Base-by-base conservation (phyloP, 2,329 filamentous ascomycete species). In the Fusarium tuaranense region DNA sequence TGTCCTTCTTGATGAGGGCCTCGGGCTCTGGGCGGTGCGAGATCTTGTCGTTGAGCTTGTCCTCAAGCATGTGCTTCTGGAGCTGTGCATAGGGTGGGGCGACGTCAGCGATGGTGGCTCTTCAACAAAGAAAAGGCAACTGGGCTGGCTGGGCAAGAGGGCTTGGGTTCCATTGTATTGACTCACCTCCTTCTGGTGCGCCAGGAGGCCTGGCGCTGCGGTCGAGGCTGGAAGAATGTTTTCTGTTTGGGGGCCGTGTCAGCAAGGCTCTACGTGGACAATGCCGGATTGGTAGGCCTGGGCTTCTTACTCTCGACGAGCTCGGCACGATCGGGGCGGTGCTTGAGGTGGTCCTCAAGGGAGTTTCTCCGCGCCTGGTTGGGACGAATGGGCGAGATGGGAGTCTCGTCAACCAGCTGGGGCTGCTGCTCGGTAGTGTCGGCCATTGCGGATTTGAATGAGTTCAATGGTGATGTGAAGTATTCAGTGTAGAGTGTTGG, bases 31-130 rank as follows among this genome's bases (percentile, higher is more conserved):
- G 95, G 22, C 95, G 89, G 78, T 92, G 89, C 79, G 93, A 90
- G 72, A 98, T 91, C 83, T 95, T 95, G 80, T 97, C 95, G 83
- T 97, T 97, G 72, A 98, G 88, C 65, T 89, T 93, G 82, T 98
- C 94, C 69, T 92, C 93, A 16, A 93, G 90, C 95, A 98, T 98
- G 83, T 95, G 92, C 82, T 92, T 95, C 83, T 95, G 91, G 48
- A 98, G 91, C 86, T 89, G 60, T 14, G 63, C 20, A 20, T 51
- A 34, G 32, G 41, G 30, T 30, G 41, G 58, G 69, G 60, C 41
- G 20, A 38, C 44, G 67, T 77, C 62, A 77, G 71, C 60, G 25
- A 62, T 22, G 25, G 62, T 59, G 58, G 65, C 60, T 68, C 64
- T 46, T 46, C 30, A 48, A n/a, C 51, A 55, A 22, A 51, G 44